Evolutionary conservation across 768 basidiomycete genomes (phyloP), one percentile per base, ranked within the genome.

Genomic region (Lactifluus rugatus): DNA sequence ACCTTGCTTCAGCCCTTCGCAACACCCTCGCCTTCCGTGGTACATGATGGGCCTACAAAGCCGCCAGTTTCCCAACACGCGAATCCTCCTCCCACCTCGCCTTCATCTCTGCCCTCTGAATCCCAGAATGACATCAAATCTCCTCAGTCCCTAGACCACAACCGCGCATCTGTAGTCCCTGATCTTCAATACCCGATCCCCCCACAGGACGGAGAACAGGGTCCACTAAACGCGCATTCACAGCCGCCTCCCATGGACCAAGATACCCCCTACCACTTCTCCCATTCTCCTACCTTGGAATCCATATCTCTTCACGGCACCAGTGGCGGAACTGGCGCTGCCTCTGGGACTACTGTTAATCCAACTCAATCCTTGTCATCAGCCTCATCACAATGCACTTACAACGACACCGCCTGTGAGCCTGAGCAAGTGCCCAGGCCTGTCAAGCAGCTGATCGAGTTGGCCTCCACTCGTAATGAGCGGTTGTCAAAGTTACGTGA

Each of bases 111-210:
- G 2, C 9, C 28, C 6, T 31, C 28, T 31, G 58, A 46, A 31
- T 16, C 42, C 8, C 48, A 3, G 32, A 37, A 26, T 14, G 42
- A 50, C 17, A 42, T 46, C 19, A 54, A 23, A 36, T 9, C 9
- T 14, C 13, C 26, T 21, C 48, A 54, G 31, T 31, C 23, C n/a
- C 6, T 17, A 11, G 42, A 51, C 10, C 32, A 28, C n/a, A 45
- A 5, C 16, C 54, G 54, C 36, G 10, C 42, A n/a, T 44, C 58
- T 46, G 34, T 45, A 16, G 14, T 60, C 5, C 58, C 58, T 10
- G 58, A 60, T 41, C 58, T 60, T 16, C 54, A 51, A 26, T 60
- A 60, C 36, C 58, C 58, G 14, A 45, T 39, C 21, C 0, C 17
- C 1, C 26, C 54, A 11, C 54, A 41, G 1, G 48, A 46, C 3